phyloP scores from a whole-genome alignment of 1,284 basidiomycete species.

The Ceratobasidium sp. region DNA sequence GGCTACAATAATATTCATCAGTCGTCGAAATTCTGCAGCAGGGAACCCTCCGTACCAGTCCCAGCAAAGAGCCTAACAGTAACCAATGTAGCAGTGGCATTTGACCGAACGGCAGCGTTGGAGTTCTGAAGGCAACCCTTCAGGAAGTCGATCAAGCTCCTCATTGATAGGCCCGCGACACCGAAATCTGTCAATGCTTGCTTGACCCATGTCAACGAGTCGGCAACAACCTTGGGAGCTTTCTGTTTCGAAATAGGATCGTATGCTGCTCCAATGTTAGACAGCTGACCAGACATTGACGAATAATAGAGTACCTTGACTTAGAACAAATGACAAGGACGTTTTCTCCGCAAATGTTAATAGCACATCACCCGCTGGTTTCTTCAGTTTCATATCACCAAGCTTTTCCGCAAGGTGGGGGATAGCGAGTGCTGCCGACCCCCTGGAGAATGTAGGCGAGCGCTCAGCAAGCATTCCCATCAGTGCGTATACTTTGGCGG shows the following conservation, averaged over 20 bases:
- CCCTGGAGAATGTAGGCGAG: conserved; percentile 82
- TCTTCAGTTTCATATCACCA: conserved; percentile 96
- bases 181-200: conserved; percentile 91
- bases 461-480: conserved; percentile 75
- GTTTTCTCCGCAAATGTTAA: conserved; percentile 86
- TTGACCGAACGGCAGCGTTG: conserved; percentile 91
- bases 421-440: conserved; percentile 81
- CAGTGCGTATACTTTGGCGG: conserved; percentile 81
- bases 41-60: conserved; percentile 62
- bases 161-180: conserved; percentile 81
- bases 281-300: not conserved
- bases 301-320: conserved; percentile 71
- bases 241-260: conserved; percentile 92
- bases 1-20: conserved; percentile 56
- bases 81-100: conserved; percentile 92
- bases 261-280: conserved; percentile 65
- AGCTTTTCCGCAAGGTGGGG: conserved; percentile 93
- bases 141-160: conserved; percentile 87
- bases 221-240: conserved; percentile 95
- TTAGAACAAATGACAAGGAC: conserved; percentile 91
- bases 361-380: conserved; percentile 91
- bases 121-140: conserved; percentile 89
- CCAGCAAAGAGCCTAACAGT: conserved; percentile 93
- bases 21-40: conserved; percentile 4
- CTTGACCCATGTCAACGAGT: conserved; percentile 90